A percentile compares a stretch with the other conserved stretches of the same genome.
Evolutionary conservation across 768 basidiomycete genomes (phyloP).

Genomic region (Mycena amicta): DNA sequence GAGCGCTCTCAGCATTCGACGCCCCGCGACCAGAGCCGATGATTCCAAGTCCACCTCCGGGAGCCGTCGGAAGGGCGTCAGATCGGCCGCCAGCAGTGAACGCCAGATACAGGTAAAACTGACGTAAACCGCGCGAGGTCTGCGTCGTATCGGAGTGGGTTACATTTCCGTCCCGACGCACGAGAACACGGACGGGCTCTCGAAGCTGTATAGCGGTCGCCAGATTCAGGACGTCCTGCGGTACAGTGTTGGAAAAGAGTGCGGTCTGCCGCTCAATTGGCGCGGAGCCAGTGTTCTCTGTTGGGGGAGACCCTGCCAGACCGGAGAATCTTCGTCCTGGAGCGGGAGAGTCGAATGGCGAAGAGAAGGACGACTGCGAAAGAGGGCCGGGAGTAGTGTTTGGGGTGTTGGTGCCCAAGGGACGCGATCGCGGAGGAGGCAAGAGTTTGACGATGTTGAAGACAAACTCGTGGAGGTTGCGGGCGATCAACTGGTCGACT

Average conservation of each 20-base stretch:
- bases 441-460: slow-evolving; percentile 90
- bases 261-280: slow-evolving; percentile 84
- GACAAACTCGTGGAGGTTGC: slow-evolving; percentile 94
- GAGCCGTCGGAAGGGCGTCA: slow-evolving; percentile 47
- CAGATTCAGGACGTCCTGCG: slow-evolving; percentile 95
- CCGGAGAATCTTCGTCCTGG: slow-evolving; percentile 62
- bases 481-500: slow-evolving; percentile 96
- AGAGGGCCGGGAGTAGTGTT: slow-evolving; percentile 37
- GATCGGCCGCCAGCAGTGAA: slow-evolving; percentile 85
- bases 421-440: slow-evolving; percentile 82
- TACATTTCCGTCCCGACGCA: slow-evolving; percentile 87
- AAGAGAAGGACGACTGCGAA: slow-evolving; percentile 46
- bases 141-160: slow-evolving; percentile 65
- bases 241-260: slow-evolving; percentile 97
- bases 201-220: slow-evolving; percentile 90
- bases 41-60: slow-evolving; percentile 75
- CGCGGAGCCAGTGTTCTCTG: slow-evolving; percentile 35
- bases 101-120: slow-evolving; percentile 95
- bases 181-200: slow-evolving; percentile 97
- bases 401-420: slow-evolving; percentile 46
- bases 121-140: slow-evolving; percentile 82
- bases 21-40: slow-evolving; percentile 91
- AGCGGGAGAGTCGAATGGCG: slow-evolving; percentile 46
- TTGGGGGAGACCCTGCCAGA: slow-evolving; percentile 50
- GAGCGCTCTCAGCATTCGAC: slow-evolving; percentile 78